These are phyloP conservation scores for Sporothrix mexicana DNA, from an alignment of 2,329 filamentous ascomycete genomes.

Conservation along the genomic window DNA sequence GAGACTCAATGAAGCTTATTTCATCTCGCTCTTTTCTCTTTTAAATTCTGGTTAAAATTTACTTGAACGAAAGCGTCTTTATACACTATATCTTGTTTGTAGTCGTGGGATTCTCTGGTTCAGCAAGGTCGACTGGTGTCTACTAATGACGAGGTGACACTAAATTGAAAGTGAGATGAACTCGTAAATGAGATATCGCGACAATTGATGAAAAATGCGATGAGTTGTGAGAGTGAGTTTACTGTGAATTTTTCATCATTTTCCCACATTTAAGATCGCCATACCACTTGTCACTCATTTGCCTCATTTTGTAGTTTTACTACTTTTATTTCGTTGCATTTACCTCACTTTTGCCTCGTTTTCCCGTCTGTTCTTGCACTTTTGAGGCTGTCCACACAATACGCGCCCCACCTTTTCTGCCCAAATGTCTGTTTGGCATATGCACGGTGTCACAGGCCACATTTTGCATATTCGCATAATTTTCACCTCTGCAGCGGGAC, in stretches of 20 bases:
- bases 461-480: neutral
- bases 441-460: constrained; percentile 1
- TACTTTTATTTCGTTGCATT: neutral
- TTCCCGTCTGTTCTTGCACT: neutral
- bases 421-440: neutral
- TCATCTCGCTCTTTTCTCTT: too few species aligned
- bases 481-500: neutral
- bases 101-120: too few species aligned
- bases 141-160: neutral
- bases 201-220: neutral
- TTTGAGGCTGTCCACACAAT: neutral
- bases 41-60: too few species aligned
- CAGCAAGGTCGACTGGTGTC: too few species aligned
- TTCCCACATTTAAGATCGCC: too few species aligned
- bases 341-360: neutral
- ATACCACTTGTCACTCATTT: neutral
- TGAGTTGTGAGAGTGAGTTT: neutral
- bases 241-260: too few species aligned
- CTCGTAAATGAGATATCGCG: neutral
- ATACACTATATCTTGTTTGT: too few species aligned
- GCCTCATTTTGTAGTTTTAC: neutral
- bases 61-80: too few species aligned
- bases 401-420: neutral
- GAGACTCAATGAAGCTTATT: too few species aligned
- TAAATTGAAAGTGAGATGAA: neutral